Base-by-base conservation (phyloP, 768 basidiomycete genomes). In the Agaricus subrufescens region DNA sequence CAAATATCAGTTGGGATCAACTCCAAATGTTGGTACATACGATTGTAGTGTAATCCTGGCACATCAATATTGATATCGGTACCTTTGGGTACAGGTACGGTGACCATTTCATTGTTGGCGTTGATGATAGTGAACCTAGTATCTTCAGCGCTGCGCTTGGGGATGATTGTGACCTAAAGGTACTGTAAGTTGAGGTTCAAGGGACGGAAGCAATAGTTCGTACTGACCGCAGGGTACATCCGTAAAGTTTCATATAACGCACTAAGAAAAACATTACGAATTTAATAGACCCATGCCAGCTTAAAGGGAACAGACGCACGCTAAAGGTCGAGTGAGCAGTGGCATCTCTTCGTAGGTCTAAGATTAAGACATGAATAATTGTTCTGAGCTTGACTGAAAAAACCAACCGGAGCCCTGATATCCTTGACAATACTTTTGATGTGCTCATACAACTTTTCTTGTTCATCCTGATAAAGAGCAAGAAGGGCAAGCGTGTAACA, bases 11-110 rank as follows among this genome's bases (percentile, higher is more conserved):
- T 34, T 26, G 7, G 7, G 26, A 46, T 2, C 15, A 31, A 37
- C 15, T 39, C 23, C 19, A 30, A 2, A 40, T 1, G 26, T 26
- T 19, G 39, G 5, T 26, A 57, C 76, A 37, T 65, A 81, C 80
- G 78, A 61, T 82, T 82, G 56, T 81, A 74, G 58, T 82, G 81
- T 29, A 81, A 54, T 9, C 70, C 80, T 23, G 70, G 61, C 2
- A 70, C 66, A 59, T 73, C 64, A 19, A 82, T 62, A 1, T 55
- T 46, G 15, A 82, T 55, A 14, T 58, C 50, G 4, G 71, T 71
- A 25, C 73, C 79, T 58, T 74, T 70, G 5, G 79, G 79, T 38
- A 81, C 65, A 6, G 71, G 69, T 9, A 82, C 62, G 1, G 65
- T 63, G n/a, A 62, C 64, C 43, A 67, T 72, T 60, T 75, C 73